Base-by-base conservation (phyloP, 2,329 filamentous ascomycete species). In the Penicillium decumbens region DNA sequence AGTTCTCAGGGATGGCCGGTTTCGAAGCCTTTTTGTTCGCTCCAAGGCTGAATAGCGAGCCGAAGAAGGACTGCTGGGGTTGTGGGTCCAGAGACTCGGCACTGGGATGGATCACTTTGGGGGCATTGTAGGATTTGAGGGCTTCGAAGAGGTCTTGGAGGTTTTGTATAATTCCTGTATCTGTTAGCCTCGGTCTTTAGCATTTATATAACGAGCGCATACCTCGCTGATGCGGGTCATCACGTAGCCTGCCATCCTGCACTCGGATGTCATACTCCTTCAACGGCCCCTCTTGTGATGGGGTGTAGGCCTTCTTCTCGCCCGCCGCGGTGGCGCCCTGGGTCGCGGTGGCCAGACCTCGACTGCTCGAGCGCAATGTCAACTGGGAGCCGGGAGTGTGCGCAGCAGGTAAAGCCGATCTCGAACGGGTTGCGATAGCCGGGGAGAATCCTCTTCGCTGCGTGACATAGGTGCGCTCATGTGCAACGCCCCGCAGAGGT, bases 141-240 rank as follows among this genome's bases (percentile, higher is more conserved):
- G 89, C 88, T 52, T 95, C 83, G 71, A 96, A 88, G 10, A 98
- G 82, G 65, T 91, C 84, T 72, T 98, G 89, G 5, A 98, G 78
- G 63, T 82, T 88, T 66, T 93, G 82, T 60, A 98, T 91, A 59
- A 98, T 92, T 37, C 84, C 89, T 91, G 33, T 6, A 27, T 10
- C 7, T 23, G 27, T 49, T 28, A 49, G 41, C 3, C 18, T 20
- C 15, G 7, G 8, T 1, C 13, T 40, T 15, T 5, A 9, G 3
- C 10, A n/a, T n/a, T 25, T 27, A 12, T n/a, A 40, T 15, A n/a
- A 10, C 23, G 4, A 3, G 7, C 18, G 18, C 75, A 60, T 74
- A 90, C 88, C 85, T 78, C 93, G 78, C 71, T 98, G 93, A 71
- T 96, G 88, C 57, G 89, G 83, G 67, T 98, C 93, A 68, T 97